Evolutionary conservation across 2,329 filamentous ascomycete species (phyloP).

Genomic region (Aspergillus pseudoterreus): DNA sequence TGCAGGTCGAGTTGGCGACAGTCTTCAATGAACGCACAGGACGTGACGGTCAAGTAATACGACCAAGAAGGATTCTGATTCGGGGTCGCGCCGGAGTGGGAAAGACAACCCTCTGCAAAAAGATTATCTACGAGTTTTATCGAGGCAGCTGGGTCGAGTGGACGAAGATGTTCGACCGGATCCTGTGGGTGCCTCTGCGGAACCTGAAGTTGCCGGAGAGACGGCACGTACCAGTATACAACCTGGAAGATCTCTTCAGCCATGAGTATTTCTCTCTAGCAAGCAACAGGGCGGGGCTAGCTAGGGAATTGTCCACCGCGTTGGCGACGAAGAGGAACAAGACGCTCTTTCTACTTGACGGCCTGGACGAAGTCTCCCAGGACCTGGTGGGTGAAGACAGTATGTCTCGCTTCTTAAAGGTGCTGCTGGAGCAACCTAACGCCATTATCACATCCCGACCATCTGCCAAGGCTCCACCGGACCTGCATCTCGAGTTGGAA

Average conservation of each 20-base stretch:
- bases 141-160: no score
- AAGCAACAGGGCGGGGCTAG: not conserved
- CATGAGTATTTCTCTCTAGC: not conserved
- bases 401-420: no score
- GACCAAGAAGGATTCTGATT: slow-evolving; percentile 35
- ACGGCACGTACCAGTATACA: not conserved
- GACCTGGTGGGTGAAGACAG: no score
- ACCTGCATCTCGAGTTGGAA: not conserved
- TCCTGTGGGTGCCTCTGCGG: slow-evolving; percentile 41
- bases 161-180: slow-evolving; percentile 28
- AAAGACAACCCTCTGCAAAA: slow-evolving; percentile 44
- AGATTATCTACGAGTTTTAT: slow-evolving; percentile 36
- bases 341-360: no score
- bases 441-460: slow-evolving; percentile 40
- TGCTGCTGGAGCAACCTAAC: no score
- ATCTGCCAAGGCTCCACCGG: slow-evolving; percentile 10
- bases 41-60: slow-evolving; percentile 4
- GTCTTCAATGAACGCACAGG: not conserved
- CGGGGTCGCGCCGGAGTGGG: slow-evolving; percentile 37
- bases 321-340: no score
- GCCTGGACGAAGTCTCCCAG: no score
- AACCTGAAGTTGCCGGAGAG: slow-evolving; percentile 21
- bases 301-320: not conserved
- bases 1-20: not conserved
- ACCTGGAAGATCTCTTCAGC: not conserved